These are phyloP conservation scores for Ceratobasidium sp. DNA, from an alignment of 1,284 basidiomycete genomes.

Conservation along the genomic window DNA sequence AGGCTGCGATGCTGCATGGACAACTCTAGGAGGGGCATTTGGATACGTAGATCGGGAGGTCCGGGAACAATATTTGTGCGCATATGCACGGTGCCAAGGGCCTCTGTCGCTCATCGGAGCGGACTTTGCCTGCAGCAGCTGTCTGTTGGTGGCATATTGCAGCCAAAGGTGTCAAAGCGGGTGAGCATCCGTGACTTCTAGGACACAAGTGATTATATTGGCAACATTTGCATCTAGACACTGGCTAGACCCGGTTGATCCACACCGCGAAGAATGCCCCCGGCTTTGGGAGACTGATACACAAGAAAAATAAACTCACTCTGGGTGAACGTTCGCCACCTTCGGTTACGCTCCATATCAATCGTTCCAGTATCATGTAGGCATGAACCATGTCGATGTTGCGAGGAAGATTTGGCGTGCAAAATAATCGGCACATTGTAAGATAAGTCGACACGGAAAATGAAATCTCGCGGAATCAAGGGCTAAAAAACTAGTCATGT, in stretches of 20 bases:
- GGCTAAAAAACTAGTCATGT: too few relatives aligned
- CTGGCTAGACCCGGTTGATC: not conserved
- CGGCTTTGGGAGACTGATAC: not conserved
- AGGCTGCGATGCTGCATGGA: not conserved
- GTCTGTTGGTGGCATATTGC: slow-evolving; percentile 2
- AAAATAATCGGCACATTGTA: too few relatives aligned
- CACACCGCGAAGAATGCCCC: slow-evolving; percentile 9
- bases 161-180: not conserved
- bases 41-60: not conserved
- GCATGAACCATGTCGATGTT: too few relatives aligned
- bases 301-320: too few relatives aligned
- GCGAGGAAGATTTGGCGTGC: too few relatives aligned
- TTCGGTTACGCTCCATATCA: too few relatives aligned
- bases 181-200: not conserved
- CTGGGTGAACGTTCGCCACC: too few relatives aligned
- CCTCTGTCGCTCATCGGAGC: not conserved
- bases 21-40: not conserved
- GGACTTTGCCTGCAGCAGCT: not conserved
- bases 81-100: slow-evolving; percentile 1
- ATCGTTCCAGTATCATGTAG: too few relatives aligned
- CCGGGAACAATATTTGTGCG: not conserved
- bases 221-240: not conserved
- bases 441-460: too few relatives aligned
- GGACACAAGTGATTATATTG: not conserved
- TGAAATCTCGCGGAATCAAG: too few relatives aligned